Conservation (phyloP, 257 asterid species). For the Fraxinus excelsior region DNA sequence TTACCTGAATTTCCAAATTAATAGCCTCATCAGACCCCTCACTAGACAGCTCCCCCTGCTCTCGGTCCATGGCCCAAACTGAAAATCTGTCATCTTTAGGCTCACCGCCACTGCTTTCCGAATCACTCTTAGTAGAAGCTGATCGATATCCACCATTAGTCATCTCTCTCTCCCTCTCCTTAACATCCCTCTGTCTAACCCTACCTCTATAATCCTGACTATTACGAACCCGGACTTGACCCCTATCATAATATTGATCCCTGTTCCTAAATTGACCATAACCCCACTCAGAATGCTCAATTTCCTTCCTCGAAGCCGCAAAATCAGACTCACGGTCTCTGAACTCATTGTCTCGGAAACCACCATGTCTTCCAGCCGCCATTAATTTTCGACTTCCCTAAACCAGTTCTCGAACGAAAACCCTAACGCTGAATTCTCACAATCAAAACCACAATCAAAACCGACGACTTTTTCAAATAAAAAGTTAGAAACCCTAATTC, state of each 20-base stretch:
- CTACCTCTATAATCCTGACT: slow-evolving; percentile 40
- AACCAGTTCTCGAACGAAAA: slow-evolving; percentile 7
- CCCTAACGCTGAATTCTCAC: slow-evolving; percentile 26
- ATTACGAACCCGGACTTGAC: slow-evolving; percentile 32
- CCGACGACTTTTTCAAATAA: neutral
- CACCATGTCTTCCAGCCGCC: slow-evolving; percentile 83
- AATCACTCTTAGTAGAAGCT: slow-evolving; percentile 52
- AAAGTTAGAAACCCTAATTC: slow-evolving; percentile 11
- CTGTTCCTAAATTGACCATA: slow-evolving; percentile 48
- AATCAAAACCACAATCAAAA: no score
- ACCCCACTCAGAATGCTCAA: slow-evolving; percentile 45
- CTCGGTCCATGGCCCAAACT: slow-evolving; percentile 47
- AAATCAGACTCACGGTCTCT: slow-evolving; percentile 60
- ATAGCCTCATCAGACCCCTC: slow-evolving; percentile 76
- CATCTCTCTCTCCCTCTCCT: slow-evolving; percentile 44
- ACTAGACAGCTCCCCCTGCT: slow-evolving; percentile 88
- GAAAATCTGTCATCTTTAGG: slow-evolving; percentile 34
- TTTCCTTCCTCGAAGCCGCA: slow-evolving; percentile 47
- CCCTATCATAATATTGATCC: slow-evolving; percentile 42
- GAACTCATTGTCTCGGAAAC: slow-evolving; percentile 58
- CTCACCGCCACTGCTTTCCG: slow-evolving; percentile 48
- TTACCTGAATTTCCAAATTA: slow-evolving; percentile 42
- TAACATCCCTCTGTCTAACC: slow-evolving; percentile 57
- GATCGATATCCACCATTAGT: slow-evolving; percentile 45
- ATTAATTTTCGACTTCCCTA: slow-evolving; percentile 34